Evolutionary conservation across 306 rosid species (phyloP), one percentile per base, ranked within the genome.

Genomic region (Cicer cuneatum): DNA sequence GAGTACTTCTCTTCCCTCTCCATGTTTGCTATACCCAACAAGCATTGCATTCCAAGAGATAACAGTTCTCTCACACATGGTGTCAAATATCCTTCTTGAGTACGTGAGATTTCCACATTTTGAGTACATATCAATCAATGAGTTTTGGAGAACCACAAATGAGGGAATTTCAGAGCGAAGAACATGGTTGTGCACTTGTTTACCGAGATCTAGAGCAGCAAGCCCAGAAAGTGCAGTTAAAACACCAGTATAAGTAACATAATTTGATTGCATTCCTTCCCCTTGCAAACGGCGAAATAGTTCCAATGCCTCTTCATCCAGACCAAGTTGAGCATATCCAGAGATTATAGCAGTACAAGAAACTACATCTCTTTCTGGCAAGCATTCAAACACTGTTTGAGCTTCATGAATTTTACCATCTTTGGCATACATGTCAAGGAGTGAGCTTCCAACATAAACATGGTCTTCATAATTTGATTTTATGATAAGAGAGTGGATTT

Each of bases 11-110:
- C 80, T 84, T 45, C 93, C 97, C 89, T 86, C 84, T 78, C 98
- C 98, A 72, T 93, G 96, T 82, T 89, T 93, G 73, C 96, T 82
- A 82, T 89, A 93, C 67, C 96, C 98, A 12, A 84, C 86, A 38
- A 93, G 90, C 97, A 91, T 91, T 15, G 91, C 96, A 80, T 93
- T 93, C 97, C 98, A 93, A 35, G 96, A 91, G 80, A 93, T 85
- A 52, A 81, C 88, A 35, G 88, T 90, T 75, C 97, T 88, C 86
- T 86, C 95, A 3, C 61, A 63, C 90, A 93, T 87, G 62, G 79
- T 48, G 77, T 88, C 87, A 54, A 93, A 93, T 24, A 90, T 75
- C 74, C 93, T 86, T 77, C 90, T 82, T 0, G 98, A 78, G 64
- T 91, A 93, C 40, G 76, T 54, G 53, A 89, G 90, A 58, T 82